Evolutionary conservation across 352 stramenopile species (phyloP).

Genomic region (Phytophthora nicotianae): DNA sequence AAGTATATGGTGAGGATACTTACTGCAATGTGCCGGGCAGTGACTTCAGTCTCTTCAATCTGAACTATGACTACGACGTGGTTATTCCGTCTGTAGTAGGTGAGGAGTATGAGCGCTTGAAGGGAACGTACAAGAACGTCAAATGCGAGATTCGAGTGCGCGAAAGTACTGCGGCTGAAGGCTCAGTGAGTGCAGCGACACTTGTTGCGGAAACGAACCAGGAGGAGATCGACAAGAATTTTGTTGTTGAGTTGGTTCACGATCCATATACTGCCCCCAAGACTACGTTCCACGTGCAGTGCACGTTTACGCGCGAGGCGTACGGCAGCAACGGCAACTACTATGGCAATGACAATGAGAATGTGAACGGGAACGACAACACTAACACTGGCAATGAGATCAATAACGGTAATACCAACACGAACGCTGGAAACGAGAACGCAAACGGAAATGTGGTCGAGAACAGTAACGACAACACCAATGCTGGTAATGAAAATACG

Average conservation of each 20-base stretch:
- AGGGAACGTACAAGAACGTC: slow-evolving; percentile 1
- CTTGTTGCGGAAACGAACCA: not conserved
- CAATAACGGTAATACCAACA: not conserved
- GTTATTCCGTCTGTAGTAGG: slow-evolving; percentile 8
- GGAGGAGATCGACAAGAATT: slow-evolving; percentile 23
- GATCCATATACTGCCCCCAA: slow-evolving; percentile 31
- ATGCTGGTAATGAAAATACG: not conserved
- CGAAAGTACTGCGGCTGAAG: not conserved
- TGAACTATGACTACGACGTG: slow-evolving; percentile 4
- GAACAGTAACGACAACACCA: not conserved
- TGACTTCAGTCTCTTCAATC: slow-evolving; percentile 28
- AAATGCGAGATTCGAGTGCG: slow-evolving; percentile 11
- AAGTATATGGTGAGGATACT: not conserved
- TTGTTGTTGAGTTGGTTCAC: slow-evolving; percentile 56
- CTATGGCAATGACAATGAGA: not conserved
- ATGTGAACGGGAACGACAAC: not conserved
- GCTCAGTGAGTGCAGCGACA: not conserved
- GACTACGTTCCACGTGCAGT: slow-evolving; percentile 42
- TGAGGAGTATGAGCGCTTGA: not conserved
- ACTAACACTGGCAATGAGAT: not conserved
- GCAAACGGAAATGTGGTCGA: too few species aligned
- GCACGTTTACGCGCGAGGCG: slow-evolving; percentile 37
- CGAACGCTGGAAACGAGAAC: too few species aligned
- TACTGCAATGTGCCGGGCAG: slow-evolving; percentile 25
- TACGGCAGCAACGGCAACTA: slow-evolving; percentile 3